Percentiles rank a stretch among this genome's conserved stretches.
These are phyloP conservation scores for Bondarzewia mesenterica DNA, from an alignment of 1,284 basidiomycete genomes.

Conservation along the genomic window DNA sequence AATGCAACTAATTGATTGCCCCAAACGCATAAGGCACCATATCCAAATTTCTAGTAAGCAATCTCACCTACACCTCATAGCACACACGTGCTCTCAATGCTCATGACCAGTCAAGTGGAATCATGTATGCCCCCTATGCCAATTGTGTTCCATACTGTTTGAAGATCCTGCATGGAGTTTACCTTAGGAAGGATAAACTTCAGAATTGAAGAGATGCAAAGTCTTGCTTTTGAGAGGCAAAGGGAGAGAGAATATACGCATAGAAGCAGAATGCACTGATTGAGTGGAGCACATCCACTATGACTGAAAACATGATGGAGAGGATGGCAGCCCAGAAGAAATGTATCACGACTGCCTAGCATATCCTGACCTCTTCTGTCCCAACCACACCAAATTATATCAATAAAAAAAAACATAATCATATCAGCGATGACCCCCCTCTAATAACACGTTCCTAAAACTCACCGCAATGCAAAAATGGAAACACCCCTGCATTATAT, in stretches of 20 bases:
- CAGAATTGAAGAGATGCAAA: slow-evolving; percentile 31
- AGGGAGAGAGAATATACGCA: neutral
- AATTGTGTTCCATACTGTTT: slow-evolving; percentile 48
- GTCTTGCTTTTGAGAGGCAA: too few relatives aligned
- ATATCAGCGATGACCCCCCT: neutral
- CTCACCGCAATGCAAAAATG: neutral
- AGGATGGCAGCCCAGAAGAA: neutral
- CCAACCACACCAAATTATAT: too few relatives aligned
- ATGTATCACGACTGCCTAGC: neutral
- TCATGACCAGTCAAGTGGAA: slow-evolving; percentile 61
- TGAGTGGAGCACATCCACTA: neutral
- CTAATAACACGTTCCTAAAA: neutral
- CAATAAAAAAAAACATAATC: too few relatives aligned
- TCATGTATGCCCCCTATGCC: slow-evolving; percentile 21
- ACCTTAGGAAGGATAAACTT: slow-evolving; percentile 77
- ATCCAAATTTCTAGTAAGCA: slow-evolving; percentile 49
- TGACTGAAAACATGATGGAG: neutral
- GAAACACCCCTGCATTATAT: neutral
- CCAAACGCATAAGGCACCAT: slow-evolving; percentile 28
- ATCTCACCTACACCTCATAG: slow-evolving; percentile 55
- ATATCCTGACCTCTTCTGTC: neutral
- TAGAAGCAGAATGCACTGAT: neutral
- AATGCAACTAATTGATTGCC: slow-evolving; percentile 49
- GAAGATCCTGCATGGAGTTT: slow-evolving; percentile 57
- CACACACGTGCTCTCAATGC: slow-evolving; percentile 72